A percentile compares a stretch with the other conserved stretches of the same genome.
Conservation (phyloP, 768 basidiomycete species). For the Suillus subalutaceus region DNA sequence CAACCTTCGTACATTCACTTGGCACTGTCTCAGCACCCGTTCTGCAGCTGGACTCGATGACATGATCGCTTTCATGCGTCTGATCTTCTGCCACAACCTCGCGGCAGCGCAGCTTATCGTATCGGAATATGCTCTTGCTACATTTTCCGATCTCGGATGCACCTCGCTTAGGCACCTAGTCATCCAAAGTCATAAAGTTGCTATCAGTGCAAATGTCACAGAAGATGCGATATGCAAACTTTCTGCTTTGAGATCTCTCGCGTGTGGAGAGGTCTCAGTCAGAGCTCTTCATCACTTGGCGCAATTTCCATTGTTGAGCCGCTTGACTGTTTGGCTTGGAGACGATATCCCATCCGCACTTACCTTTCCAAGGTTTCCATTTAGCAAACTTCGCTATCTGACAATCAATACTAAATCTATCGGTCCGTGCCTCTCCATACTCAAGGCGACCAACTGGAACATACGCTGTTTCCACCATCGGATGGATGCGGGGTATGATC, state of each 20-base stretch:
- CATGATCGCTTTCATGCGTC: conserved; percentile 26
- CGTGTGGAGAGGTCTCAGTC: conserved; percentile 3
- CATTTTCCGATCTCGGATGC: conserved; percentile 1
- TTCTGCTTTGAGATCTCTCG: neutral
- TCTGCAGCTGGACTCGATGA: conserved; percentile 17
- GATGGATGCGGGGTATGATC: conserved; percentile 10
- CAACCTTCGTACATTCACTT: conserved; percentile 29
- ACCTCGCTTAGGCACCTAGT: conserved; percentile 4
- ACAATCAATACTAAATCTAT: conserved; percentile 5
- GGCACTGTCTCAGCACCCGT: conserved; percentile 9
- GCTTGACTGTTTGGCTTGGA: conserved; percentile 1
- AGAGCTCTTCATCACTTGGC: conserved; percentile 1
- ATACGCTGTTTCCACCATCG: conserved; percentile 12
- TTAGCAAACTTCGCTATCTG: conserved; percentile 6
- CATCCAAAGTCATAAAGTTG: neutral
- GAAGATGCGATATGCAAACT: conserved; percentile 1
- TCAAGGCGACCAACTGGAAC: conserved; percentile 8
- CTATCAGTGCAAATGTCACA: conserved; percentile 3
- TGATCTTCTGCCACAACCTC: conserved; percentile 22
- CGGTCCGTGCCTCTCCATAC: conserved; percentile 2
- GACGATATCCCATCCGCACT: conserved; percentile 1
- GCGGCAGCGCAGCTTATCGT: neutral
- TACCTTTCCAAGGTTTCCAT: neutral
- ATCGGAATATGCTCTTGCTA: conserved; percentile 2
- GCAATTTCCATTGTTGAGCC: conserved; percentile 7